Base-by-base conservation (phyloP, 2,329 filamentous ascomycete species). In the Dryadomyces sulphureus region DNA sequence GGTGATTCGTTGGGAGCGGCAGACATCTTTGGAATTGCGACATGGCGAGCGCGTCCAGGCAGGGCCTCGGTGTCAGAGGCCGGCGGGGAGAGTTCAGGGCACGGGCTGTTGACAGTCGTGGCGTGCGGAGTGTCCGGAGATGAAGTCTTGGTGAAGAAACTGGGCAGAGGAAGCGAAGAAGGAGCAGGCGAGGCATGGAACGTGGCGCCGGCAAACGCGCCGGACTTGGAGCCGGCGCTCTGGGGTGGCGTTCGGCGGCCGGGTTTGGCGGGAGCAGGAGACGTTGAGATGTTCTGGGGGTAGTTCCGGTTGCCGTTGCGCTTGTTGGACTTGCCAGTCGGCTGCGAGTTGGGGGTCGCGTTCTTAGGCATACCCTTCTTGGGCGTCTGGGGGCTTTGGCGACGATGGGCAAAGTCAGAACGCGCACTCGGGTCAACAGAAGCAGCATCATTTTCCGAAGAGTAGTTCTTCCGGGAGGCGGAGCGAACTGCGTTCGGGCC, bases 161-260 rank as follows among this genome's bases (percentile, higher is more conserved):
- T 93, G 11, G 92, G 92, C 48, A 95, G 83, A 0, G 92, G 92
- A 27, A 98, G 70, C 21, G 87, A 80, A 8, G 88, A 93, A 0
- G 92, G 84, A 2, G 89, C 90, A 19, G 92, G 92, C 8, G 92
- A 96, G 36, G 88, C 85, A 62, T 95, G 89, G 61, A 96, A 98
- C 5, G 88, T 93, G 30, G 90, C 84, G 14, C 90, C 92, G 35
- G 92, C 92, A 64, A 94, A 98, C 40, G 62, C 61, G 7, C 38
- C 43, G 40, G 70, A 62, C 57, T 70, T 72, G 52, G 66, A 59
- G 25, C 63, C 59, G 8, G 59, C 57, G 16, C 64, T 65, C 43
- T 69, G 65, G 11, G 65, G 63, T 12, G 65, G 65, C 20, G 70
- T 75, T 41, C 64, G 64, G 20, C 65, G 64, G 24, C 61, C 65